Base-by-base conservation (phyloP, 495 filamentous ascomycete genomes). In the Trichocladium uniseriatum region DNA sequence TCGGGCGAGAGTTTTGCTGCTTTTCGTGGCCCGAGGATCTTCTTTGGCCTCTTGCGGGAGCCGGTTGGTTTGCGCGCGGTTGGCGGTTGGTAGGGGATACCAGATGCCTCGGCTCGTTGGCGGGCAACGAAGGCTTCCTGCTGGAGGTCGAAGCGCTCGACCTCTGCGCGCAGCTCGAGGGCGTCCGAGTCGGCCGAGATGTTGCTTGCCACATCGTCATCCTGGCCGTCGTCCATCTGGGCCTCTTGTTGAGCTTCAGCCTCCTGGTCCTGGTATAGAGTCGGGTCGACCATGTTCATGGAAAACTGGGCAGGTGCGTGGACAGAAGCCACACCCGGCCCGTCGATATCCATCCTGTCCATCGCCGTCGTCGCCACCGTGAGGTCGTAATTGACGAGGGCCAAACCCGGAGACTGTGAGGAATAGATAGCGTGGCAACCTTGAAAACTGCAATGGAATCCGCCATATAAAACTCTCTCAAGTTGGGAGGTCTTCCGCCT, bases 1-100 rank as follows among this genome's bases (percentile, higher is more conserved):
- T 90, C 82, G 8, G 78, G 77, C 27, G 81, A 81, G 24, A 84
- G 84, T 53, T 89, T 83, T 20, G 81, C 67, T 6, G 82, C 76
- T 59, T 80, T 81, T n/a, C 84, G 78, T n/a, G 80, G 81, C 10
- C 85, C 83, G 54, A 76, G 69, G n/a, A 21, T 6, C 28, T 35
- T 6, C 22, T 54, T 57, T 14, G 38, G 39, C 18, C 47, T 42
- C 22, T 34, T 18, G n/a, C 42, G 43, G n/a, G n/a, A n/a, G 32
- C 39, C 31, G 44, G 21, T 39, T 27, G 41, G 24, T 42, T 45
- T 49, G n/a, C 40, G 34, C 8, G 40, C 27, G 10, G 45, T 45
- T 1, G 50, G 50, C 15, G 43, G 48, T 14, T 52, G 40, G 45
- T 58, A 43, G 9, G 48, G 48, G 3, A 51, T 6, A 14, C 53